phyloP scores from a whole-genome alignment of 768 basidiomycete species.

The Boletus vinaceobasis region DNA sequence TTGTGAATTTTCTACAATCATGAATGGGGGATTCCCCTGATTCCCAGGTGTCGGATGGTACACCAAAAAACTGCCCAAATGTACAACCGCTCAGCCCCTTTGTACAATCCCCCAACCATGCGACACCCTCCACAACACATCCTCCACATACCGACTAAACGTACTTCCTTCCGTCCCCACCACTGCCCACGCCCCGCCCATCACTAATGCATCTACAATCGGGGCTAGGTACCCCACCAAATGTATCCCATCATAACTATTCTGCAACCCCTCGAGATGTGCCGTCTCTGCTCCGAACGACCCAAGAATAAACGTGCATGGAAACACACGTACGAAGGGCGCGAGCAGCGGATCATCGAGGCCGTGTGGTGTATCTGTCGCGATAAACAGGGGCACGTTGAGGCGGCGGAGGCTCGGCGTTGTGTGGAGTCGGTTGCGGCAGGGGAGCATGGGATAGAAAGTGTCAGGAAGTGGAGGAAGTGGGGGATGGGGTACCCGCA shows the following conservation, averaged over 20 bases:
- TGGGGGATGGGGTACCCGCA: constrained; percentile 26
- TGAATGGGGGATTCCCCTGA: too few relatives aligned
- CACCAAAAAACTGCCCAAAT: background rate
- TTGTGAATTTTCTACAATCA: too few relatives aligned
- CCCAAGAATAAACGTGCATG: constrained; percentile 56
- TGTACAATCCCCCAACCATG: constrained; percentile 51
- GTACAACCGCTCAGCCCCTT: constrained; percentile 35
- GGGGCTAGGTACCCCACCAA: constrained; percentile 52
- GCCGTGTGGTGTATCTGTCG: constrained; percentile 54
- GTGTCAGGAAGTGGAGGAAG: constrained; percentile 23
- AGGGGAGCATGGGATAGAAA: too few relatives aligned
- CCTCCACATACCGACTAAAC: constrained; percentile 65
- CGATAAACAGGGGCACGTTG: constrained; percentile 62
- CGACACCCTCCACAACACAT: constrained; percentile 63
- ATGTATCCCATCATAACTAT: constrained; percentile 46
- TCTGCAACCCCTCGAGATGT: constrained; percentile 36
- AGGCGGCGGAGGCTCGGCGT: constrained; percentile 33
- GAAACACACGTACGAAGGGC: constrained; percentile 52
- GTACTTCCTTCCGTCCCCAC: constrained; percentile 75
- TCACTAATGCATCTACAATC: constrained; percentile 70
- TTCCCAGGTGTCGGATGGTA: background rate
- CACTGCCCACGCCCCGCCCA: constrained; percentile 52
- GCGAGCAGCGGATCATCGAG: constrained; percentile 40
- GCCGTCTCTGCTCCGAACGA: constrained; percentile 42
- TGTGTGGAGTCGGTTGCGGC: constrained; percentile 25